phyloP scores from a whole-genome alignment of 78 protist species.

The Fonticula alba region DNA sequence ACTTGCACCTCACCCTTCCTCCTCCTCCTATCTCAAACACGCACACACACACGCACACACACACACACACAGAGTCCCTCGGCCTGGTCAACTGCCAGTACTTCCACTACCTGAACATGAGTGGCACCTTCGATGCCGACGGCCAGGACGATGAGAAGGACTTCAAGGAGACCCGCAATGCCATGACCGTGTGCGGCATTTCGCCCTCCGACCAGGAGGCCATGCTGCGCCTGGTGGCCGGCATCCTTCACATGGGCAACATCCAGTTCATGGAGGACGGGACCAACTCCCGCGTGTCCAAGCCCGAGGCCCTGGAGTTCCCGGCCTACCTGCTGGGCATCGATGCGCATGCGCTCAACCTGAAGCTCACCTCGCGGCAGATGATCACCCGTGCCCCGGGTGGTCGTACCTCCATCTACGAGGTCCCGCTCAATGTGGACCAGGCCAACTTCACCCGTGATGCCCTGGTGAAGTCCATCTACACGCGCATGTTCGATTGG shows the following conservation, averaged over 20 bases:
- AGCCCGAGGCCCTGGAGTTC: background rate
- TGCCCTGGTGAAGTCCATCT: constrained; percentile 79
- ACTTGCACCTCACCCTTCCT: too few relatives aligned
- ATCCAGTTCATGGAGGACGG: background rate
- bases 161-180: constrained; percentile 12
- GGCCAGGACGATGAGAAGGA: constrained; percentile 45
- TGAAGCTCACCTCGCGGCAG: constrained; percentile 2
- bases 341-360: constrained; percentile 5
- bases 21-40: too few relatives aligned
- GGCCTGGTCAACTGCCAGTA: constrained; percentile 30
- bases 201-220: constrained; percentile 16
- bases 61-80: constrained; percentile 13
- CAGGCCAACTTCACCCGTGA: constrained; percentile 49
- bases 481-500: constrained; percentile 66
- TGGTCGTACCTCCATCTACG: constrained; percentile 3
- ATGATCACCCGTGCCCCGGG: constrained; percentile 7
- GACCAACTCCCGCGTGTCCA: constrained; percentile 3
- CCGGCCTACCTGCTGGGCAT: constrained; percentile 22
- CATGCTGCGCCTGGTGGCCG: constrained; percentile 50
- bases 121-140: constrained; percentile 34
- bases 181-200: background rate
- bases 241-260: constrained; percentile 56
- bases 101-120: constrained; percentile 34
- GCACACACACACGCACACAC: too few relatives aligned
- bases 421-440: constrained; percentile 5